Evolutionary conservation across 2,329 filamentous ascomycete species (phyloP), one percentile per base, ranked within the genome.

Genomic region (Didymella segeticola): DNA sequence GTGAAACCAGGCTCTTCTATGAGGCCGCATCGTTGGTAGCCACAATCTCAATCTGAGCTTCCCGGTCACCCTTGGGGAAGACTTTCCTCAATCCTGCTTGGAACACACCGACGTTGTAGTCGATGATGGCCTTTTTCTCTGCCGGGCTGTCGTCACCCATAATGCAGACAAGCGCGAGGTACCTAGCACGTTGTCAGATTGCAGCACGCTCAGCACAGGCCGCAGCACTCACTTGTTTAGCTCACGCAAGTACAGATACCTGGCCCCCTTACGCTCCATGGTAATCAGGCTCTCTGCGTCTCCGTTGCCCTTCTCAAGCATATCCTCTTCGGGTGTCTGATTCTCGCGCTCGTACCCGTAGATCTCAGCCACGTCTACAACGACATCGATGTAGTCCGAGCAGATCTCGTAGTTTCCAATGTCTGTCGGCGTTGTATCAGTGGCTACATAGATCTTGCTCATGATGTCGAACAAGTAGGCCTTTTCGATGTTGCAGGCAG

Each of bases 401-500:
- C 95, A 99, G 70, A 98, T 96, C 78, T 98, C 95, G 75, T 99
- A 99, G 72, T 90, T 93, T 34, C 90, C 89, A 83, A 97, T 95
- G 70, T 98, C 93, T 26, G 93, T 91, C 0, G 93, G 93, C 31
- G 90, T 89, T 25, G 89, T 95, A 74, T 99, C 95, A 5, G 93
- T 97, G 1, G 95, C 95, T 64, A 99, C 96, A 78, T 99, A 99
- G 58, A 99, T 96, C 79, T 99, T 99, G 77, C 91, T 96, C 64
- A 96, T 85, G 8, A 98, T 93, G 71, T 99, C 96, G 72, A 99
- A 99, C 6, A 99, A 86, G 74, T 99, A 99, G 3, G 93, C 93
- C 77, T 99, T 99, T 73, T 98, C 93, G 72, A 99, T 97, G 41
- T 91, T 89, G 71, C 93, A 98, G 12, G 91, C 95, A 57, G 90